phyloP scores from a whole-genome alignment of 1,139 yeast genomes.

The Pichia sp. region DNA sequence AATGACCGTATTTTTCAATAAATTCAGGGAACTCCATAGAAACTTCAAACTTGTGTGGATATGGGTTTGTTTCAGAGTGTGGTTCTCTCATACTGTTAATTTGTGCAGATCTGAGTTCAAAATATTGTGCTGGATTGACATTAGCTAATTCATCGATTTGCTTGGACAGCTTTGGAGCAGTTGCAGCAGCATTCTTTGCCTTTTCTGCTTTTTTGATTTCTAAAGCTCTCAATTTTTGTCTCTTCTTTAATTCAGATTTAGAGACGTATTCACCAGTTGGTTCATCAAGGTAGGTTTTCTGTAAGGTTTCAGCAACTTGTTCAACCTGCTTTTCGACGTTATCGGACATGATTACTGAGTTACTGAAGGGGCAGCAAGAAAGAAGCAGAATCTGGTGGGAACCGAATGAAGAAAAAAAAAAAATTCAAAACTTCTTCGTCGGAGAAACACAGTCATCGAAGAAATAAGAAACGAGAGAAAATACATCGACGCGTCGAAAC shows the following conservation, averaged over 20 bases:
- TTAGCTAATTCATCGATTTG: conserved; percentile 73
- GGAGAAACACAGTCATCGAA: no score
- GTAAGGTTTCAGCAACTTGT: conserved; percentile 67
- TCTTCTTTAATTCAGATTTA: conserved; percentile 91
- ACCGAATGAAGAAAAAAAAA: no score
- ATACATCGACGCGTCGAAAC: no score
- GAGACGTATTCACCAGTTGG: conserved; percentile 96
- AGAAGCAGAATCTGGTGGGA: no score
- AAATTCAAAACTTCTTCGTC: no score
- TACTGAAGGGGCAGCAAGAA: no score
- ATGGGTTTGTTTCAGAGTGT: conserved; percentile 63
- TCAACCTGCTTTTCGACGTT: conserved; percentile 30
- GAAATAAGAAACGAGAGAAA: no score
- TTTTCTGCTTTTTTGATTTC: conserved; percentile 91
- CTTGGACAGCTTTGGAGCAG: conserved; percentile 45
- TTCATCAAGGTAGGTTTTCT: conserved; percentile 85
- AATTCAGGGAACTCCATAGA: conserved; percentile 63
- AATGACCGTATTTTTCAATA: conserved; percentile 54
- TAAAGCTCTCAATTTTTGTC: conserved; percentile 81
- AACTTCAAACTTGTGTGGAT: conserved; percentile 91
- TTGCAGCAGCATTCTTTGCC: conserved; percentile 55
- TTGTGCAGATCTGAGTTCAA: conserved; percentile 88
- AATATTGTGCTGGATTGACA: conserved; percentile 89
- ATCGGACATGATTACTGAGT: neutral
- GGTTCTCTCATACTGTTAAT: conserved; percentile 67